Conservation (phyloP, 805 yeast species). For the Candida nitratophila region DNA sequence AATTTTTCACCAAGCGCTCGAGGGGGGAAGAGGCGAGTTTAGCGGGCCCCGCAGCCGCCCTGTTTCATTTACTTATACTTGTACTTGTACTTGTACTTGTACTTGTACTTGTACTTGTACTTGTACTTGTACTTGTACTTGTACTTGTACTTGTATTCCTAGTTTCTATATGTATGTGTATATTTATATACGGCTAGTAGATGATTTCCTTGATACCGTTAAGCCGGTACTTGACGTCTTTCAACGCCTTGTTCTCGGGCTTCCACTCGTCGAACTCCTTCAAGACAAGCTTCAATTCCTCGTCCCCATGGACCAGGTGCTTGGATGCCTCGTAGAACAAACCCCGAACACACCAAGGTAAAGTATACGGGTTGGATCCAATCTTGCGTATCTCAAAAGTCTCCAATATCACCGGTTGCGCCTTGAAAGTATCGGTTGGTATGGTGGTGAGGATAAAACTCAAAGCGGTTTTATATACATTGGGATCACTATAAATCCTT, state of each 20-base stretch:
- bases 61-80: too few species aligned
- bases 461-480: constrained; percentile 77
- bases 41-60: too few species aligned
- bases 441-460: constrained; percentile 71
- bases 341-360: constrained; percentile 93
- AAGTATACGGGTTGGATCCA: constrained; percentile 73
- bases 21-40: too few species aligned
- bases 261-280: constrained; percentile 78
- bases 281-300: constrained; percentile 54
- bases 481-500: constrained; percentile 73
- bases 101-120: too few species aligned
- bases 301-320: constrained; percentile 33
- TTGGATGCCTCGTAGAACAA: constrained; percentile 48
- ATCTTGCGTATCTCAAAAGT: constrained; percentile 57
- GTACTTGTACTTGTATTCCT: too few species aligned
- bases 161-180: background rate
- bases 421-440: constrained; percentile 26
- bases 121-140: too few species aligned
- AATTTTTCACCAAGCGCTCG: too few species aligned
- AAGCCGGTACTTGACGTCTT: constrained; percentile 65
- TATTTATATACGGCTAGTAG: constrained; percentile 3
- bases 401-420: constrained; percentile 21
- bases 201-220: constrained; percentile 28
- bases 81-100: too few species aligned
- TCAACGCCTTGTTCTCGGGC: constrained; percentile 75